phyloP scores from a whole-genome alignment of 2,329 filamentous ascomycete genomes.

The Pseudocercospora pini-densiflorae region DNA sequence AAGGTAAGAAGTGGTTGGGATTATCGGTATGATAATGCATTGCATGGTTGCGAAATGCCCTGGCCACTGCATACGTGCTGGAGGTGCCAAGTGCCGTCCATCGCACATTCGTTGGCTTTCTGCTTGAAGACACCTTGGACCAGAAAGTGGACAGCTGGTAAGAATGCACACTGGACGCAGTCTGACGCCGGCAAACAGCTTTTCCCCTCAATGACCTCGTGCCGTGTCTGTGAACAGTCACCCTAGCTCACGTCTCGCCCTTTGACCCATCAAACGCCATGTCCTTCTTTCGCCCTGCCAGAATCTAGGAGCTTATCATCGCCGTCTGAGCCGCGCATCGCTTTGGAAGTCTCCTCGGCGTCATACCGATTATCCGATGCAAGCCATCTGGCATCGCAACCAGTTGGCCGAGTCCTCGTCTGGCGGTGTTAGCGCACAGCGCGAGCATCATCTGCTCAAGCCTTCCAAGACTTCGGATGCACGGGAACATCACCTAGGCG shows the following conservation, averaged over 20 bases:
- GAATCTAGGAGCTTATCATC: not conserved
- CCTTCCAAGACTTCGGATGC: not conserved
- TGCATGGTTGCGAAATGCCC: too few relatives aligned
- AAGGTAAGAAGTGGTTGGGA: not conserved
- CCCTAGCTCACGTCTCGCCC: not conserved
- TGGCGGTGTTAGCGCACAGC: not conserved
- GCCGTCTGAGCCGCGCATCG: not conserved
- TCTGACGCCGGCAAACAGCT: too few relatives aligned
- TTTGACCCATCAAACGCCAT: not conserved
- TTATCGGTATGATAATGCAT: too few relatives aligned
- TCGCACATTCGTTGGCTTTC: not conserved
- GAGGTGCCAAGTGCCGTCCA: not conserved
- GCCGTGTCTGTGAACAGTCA: not conserved
- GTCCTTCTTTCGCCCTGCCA: not conserved
- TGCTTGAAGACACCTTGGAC: too few relatives aligned
- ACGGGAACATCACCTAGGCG: not conserved
- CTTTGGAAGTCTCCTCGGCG: not conserved
- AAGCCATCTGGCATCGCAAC: not conserved
- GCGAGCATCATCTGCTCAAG: constrained; percentile 1
- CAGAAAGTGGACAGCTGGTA: too few relatives aligned
- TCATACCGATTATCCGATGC: not conserved
- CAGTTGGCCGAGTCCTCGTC: not conserved
- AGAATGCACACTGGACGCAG: too few relatives aligned
- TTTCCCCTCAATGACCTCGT: too few relatives aligned
- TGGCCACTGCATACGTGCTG: not conserved